Evolutionary conservation across 495 filamentous ascomycete genomes (phyloP).

Genomic region (Annulohypoxylon bovei): DNA sequence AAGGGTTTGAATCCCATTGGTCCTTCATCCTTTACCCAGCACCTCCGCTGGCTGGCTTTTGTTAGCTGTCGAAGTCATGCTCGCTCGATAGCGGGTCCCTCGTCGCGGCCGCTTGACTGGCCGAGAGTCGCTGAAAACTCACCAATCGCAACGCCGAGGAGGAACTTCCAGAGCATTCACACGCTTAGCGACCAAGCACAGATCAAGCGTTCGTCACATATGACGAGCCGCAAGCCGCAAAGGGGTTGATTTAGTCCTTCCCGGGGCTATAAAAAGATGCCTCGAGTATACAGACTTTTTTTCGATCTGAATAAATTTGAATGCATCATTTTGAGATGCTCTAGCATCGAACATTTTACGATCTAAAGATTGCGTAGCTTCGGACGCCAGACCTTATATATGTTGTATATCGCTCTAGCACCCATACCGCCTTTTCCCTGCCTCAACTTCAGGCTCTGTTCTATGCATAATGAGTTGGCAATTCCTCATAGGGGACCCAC

Average conservation of each 20-base stretch:
- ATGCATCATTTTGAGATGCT: slow-evolving; percentile 29
- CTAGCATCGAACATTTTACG: slow-evolving; percentile 21
- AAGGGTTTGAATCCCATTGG: slow-evolving; percentile 42
- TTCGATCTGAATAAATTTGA: slow-evolving; percentile 23
- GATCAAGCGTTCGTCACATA: slow-evolving; percentile 52
- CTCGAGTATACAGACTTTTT: slow-evolving; percentile 5
- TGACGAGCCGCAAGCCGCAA: slow-evolving; percentile 46
- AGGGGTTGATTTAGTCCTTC: slow-evolving; percentile 17
- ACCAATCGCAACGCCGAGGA: slow-evolving; percentile 47
- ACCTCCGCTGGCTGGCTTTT: slow-evolving; percentile 31
- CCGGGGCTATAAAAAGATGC: slow-evolving; percentile 33
- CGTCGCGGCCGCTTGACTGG: slow-evolving; percentile 43
- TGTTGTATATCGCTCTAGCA: slow-evolving; percentile 35
- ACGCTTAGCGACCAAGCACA: slow-evolving; percentile 47
- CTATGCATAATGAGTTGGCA: slow-evolving; percentile 56
- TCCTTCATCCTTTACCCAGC: slow-evolving; percentile 22
- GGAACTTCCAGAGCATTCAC: slow-evolving; percentile 36
- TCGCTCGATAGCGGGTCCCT: slow-evolving; percentile 33
- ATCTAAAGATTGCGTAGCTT: slow-evolving; percentile 31
- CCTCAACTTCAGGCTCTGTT: slow-evolving; percentile 47
- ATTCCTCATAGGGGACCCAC: slow-evolving; percentile 47
- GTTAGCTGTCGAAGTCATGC: slow-evolving; percentile 38
- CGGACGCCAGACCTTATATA: slow-evolving; percentile 38
- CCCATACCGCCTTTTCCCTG: slow-evolving; percentile 49
- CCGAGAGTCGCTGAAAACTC: slow-evolving; percentile 41